These are phyloP conservation scores for Sonneratia alba DNA, from an alignment of 345 rosid genomes.

Conservation along the genomic window DNA sequence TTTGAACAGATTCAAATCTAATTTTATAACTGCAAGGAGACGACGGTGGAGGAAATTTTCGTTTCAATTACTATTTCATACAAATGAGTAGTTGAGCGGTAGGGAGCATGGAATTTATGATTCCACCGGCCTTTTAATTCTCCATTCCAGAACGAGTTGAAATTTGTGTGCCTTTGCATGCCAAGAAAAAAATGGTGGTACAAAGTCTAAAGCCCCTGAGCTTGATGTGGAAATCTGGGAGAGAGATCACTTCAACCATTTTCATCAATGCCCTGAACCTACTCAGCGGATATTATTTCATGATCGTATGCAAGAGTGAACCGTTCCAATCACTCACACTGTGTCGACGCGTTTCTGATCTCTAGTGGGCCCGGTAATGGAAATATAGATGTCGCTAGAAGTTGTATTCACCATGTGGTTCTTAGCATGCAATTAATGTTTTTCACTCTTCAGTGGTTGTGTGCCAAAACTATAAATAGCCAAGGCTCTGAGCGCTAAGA, in stretches of 20 bases:
- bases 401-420: neutral
- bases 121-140: neutral
- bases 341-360: neutral
- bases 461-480: conserved; percentile 1
- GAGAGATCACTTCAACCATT: neutral
- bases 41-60: neutral
- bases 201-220: neutral
- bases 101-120: neutral
- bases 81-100: neutral
- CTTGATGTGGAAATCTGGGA: neutral
- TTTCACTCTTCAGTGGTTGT: neutral
- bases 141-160: neutral
- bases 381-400: neutral
- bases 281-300: neutral
- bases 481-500: neutral
- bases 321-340: neutral
- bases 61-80: neutral
- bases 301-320: neutral
- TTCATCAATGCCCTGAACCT: neutral
- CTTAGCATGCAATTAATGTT: too few relatives aligned
- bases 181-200: neutral
- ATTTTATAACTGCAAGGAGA: neutral
- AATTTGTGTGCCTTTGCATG: neutral
- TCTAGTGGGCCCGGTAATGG: neutral
- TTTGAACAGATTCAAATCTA: neutral